phyloP scores from a whole-genome alignment of 2,329 filamentous ascomycete genomes.

The Pezicula rhizophila region DNA sequence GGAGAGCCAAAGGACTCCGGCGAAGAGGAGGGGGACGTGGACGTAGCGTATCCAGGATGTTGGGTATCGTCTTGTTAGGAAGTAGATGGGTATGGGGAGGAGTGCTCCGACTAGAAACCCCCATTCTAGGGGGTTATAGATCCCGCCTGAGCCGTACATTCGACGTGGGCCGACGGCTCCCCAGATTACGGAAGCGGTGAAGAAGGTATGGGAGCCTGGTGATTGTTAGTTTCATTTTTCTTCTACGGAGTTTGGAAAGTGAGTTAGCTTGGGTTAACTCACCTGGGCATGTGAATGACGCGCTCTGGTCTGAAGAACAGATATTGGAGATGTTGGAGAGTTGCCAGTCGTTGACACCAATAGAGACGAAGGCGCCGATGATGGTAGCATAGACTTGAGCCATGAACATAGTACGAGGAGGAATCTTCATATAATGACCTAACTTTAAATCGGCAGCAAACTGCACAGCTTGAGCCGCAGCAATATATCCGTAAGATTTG shows the following conservation, averaged over 20 bases:
- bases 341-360: slow-evolving; percentile 42
- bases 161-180: slow-evolving; percentile 58
- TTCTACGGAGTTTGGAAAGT: neutral
- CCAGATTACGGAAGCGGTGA: slow-evolving; percentile 59
- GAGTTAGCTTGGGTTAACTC: neutral
- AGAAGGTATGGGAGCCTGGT: slow-evolving; percentile 53
- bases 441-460: slow-evolving; percentile 40
- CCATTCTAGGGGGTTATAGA: slow-evolving; percentile 59
- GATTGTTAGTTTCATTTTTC: neutral
- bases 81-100: slow-evolving; percentile 53
- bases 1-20: slow-evolving; percentile 6
- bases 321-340: slow-evolving; percentile 38
- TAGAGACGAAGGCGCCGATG: slow-evolving; percentile 40
- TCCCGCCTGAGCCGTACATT: slow-evolving; percentile 56
- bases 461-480: slow-evolving; percentile 38
- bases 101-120: slow-evolving; percentile 30
- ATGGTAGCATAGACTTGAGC: slow-evolving; percentile 44
- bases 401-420: slow-evolving; percentile 42
- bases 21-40: slow-evolving; percentile 1
- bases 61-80: slow-evolving; percentile 48
- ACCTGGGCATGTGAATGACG: slow-evolving; percentile 55
- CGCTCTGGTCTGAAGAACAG: slow-evolving; percentile 38
- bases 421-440: slow-evolving; percentile 64
- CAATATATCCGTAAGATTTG: slow-evolving; percentile 66
- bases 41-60: slow-evolving; percentile 57